Evolutionary conservation across 305 asterid species (phyloP).

Genomic region (Fraxinus platypoda): DNA sequence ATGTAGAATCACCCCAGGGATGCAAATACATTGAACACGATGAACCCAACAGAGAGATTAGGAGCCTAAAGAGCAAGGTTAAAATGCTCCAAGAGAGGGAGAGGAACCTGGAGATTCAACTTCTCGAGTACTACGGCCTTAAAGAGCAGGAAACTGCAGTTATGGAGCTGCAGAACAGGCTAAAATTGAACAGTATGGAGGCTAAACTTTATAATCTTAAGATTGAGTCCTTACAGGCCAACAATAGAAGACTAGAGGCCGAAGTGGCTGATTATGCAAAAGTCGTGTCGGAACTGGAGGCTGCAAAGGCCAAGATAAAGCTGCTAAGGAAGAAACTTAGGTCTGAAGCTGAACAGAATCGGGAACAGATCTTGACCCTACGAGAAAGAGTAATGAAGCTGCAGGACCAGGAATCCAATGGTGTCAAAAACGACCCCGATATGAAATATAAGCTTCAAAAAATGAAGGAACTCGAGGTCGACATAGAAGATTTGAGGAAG

Average conservation of each 20-base stretch:
- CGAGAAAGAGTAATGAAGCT: constrained; percentile 74
- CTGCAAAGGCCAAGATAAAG: constrained; percentile 64
- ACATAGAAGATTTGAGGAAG: constrained; percentile 54
- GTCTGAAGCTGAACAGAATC: constrained; percentile 65
- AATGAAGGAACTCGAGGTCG: constrained; percentile 49
- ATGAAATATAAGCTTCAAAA: constrained; percentile 33
- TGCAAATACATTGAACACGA: constrained; percentile 9
- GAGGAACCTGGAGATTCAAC: constrained; percentile 57
- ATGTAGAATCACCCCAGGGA: constrained; percentile 24
- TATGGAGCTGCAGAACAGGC: constrained; percentile 73
- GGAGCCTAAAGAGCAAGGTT: constrained; percentile 54
- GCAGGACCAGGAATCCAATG: constrained; percentile 51
- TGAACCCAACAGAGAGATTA: constrained; percentile 49
- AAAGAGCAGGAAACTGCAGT: constrained; percentile 82
- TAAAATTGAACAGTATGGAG: constrained; percentile 66
- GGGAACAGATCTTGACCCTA: constrained; percentile 63
- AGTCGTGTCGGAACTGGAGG: constrained; percentile 64
- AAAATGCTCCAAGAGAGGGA: constrained; percentile 70
- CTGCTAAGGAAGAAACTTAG: constrained; percentile 61
- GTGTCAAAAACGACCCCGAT: constrained; percentile 29
- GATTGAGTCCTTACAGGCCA: constrained; percentile 67
- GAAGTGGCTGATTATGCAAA: constrained; percentile 58
- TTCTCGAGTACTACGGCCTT: constrained; percentile 84
- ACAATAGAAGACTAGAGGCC: constrained; percentile 59
- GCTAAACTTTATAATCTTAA: constrained; percentile 58